Evolutionary conservation across 208 protist genomes (phyloP).

Genomic region (Trypanosoma cruzi): DNA sequence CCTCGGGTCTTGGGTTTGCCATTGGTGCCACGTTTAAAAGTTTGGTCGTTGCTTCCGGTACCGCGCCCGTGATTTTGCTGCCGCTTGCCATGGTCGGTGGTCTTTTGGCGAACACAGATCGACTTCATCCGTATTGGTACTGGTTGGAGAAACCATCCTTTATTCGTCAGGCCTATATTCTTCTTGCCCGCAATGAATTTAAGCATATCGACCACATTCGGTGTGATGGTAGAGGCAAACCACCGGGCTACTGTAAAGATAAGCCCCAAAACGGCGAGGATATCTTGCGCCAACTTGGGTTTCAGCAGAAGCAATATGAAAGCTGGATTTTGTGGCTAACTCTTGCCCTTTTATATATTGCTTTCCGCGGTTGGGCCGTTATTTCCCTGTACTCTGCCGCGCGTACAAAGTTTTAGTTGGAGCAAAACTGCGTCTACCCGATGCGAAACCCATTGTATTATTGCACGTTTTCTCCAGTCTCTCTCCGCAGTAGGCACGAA

Average conservation of each 20-base stretch:
- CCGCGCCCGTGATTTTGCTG: slow-evolving; percentile 62
- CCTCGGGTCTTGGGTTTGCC: slow-evolving; percentile 53
- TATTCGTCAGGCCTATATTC: slow-evolving; percentile 67
- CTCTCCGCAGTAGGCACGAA: background rate
- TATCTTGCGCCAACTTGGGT: slow-evolving; percentile 53
- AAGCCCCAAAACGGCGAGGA: slow-evolving; percentile 52
- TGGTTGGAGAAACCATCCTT: slow-evolving; percentile 79
- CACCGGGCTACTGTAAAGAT: slow-evolving; percentile 48
- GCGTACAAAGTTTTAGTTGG: slow-evolving; percentile 37
- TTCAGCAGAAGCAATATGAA: slow-evolving; percentile 54
- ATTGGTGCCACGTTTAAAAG: slow-evolving; percentile 45
- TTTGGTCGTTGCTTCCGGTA: slow-evolving; percentile 41
- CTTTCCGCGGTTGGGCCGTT: slow-evolving; percentile 39
- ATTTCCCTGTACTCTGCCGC: slow-evolving; percentile 38
- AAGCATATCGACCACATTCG: slow-evolving; percentile 45
- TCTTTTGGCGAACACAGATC: slow-evolving; percentile 60
- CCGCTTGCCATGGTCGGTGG: slow-evolving; percentile 66
- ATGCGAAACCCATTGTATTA: background rate
- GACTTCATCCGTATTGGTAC: slow-evolving; percentile 80
- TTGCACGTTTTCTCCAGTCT: background rate
- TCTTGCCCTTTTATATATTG: slow-evolving; percentile 48
- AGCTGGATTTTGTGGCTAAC: slow-evolving; percentile 69
- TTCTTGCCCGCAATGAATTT: slow-evolving; percentile 71
- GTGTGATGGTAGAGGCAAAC: slow-evolving; percentile 50
- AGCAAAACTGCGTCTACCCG: background rate